Evolutionary conservation across 2,329 filamentous ascomycete species (phyloP), one percentile per base, ranked within the genome.

Genomic region (Curvularia eragrostidis): DNA sequence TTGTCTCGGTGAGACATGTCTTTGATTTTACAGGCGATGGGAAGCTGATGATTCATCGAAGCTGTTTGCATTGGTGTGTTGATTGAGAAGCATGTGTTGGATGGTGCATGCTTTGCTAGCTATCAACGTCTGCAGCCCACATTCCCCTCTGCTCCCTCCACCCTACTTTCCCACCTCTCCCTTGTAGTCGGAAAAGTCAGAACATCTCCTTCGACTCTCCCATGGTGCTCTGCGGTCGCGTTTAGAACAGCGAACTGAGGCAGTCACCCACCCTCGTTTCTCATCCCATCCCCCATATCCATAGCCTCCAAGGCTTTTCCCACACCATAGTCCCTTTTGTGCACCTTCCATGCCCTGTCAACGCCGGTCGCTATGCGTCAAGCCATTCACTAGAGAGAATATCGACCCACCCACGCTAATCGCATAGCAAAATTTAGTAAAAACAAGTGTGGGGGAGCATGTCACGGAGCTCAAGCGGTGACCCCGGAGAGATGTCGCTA

Each of bases 291-390:
- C 26, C 52, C 49, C 53, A 24, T 21, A 21, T 59, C 23, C 32
- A 50, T 48, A 30, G 23, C 39, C 44, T 19, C 19, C 52, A 48
- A 44, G 19, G 26, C 10, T 30, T 43, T 38, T 41, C 36, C 32
- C 44, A 19, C 51, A 23, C 52, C 49, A 39, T 58, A 46, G 41
- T 48, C 41, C n/a, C 42, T 61, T 60, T 60, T 63, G 43, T 54
- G 66, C 64, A 65, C 68, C 64, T 54, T 48, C 59, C 48, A 60
- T 63, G 63, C 59, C 64, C 62, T 58, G 53, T 58, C 61, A 76
- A 77, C 73, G 73, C 74, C 74, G 52, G 59, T 74, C 74, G 73
- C 74, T 76, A 76, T 76, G 72, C 73, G 67, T 68, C 56, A 59
- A 54, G 53, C 48, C 56, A 61, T 52, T 56, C 42, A 39, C 61